Evolutionary conservation across 305 asterid genomes (phyloP), one percentile per base, ranked within the genome.

Genomic region (Coffea humblotiana): DNA sequence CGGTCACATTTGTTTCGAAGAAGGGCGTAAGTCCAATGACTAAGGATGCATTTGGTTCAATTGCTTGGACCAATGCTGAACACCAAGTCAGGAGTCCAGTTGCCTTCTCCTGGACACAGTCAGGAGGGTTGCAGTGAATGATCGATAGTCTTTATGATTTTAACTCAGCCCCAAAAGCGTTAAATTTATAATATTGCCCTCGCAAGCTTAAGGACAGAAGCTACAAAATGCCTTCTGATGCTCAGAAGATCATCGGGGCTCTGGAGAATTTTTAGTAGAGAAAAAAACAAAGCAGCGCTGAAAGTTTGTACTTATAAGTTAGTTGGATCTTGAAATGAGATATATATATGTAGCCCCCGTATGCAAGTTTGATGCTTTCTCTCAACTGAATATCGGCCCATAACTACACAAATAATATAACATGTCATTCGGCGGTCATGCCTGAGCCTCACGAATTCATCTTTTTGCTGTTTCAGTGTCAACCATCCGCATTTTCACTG

Each of bases 81-180:
- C 89, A 90, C 72, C 92, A 82, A 77, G 97, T 94, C 48, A 89
- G 75, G 85, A 94, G 97, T 80, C 96, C 98, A 7, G 91, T 91
- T 61, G 86, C 97, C 11, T 89, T 85, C 86, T 68, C 91, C 18
- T 92, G 97, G 97, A 75, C 78, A 2, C 77, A 65, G 75, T 65
- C 70, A 23, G 76, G 72, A 60, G 82, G 72, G 71, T 82, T 78
- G 70, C 61, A 61, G 32, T 72, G 51, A 74, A 40, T 32, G 13
- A 23, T 56, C 43, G 13, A 23, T 56, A 32, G 23, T 32, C 43
- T 49, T 72, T 65, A 63, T 21, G 68, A 48, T 70, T 29, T 66
- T 32, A 48, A 58, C 35, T 47, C 73, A 70, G 58, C 77, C 69
- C 66, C 43, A 48, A 35, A 29, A 35, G 73, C 66, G 8, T 69